These are phyloP conservation scores for Paramecium bursaria DNA, from an alignment of 73 alveolate genomes.

Conservation along the genomic window DNA sequence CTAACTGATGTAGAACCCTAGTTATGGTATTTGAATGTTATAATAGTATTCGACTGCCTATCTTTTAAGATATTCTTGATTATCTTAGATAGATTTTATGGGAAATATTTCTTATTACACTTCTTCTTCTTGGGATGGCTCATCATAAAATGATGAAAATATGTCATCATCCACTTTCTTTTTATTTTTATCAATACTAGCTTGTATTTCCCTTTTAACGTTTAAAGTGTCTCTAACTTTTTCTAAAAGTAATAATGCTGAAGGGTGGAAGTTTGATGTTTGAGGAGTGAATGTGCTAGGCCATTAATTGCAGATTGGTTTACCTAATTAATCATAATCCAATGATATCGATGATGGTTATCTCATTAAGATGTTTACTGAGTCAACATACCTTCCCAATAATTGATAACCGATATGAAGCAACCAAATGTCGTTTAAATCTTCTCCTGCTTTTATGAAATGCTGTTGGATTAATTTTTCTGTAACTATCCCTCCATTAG, in stretches of 20 bases:
- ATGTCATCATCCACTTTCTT: constrained; percentile 47
- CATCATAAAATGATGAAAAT: constrained; percentile 53
- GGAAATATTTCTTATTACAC: background rate
- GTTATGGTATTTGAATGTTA: constrained; percentile 49
- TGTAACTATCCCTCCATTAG: constrained; percentile 29
- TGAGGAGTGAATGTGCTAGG: constrained; percentile 43
- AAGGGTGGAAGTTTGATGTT: constrained; percentile 37
- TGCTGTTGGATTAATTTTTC: constrained; percentile 34
- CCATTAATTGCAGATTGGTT: constrained; percentile 41
- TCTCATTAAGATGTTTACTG: constrained; percentile 30
- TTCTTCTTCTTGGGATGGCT: constrained; percentile 33
- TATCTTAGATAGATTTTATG: background rate
- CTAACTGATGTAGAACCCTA: background rate
- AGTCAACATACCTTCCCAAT: constrained; percentile 43
- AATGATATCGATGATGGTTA: constrained; percentile 17
- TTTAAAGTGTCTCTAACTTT: constrained; percentile 5
- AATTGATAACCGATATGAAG: constrained; percentile 33
- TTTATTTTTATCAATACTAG: constrained; percentile 24
- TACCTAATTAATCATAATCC: constrained; percentile 41
- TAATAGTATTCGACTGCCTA: constrained; percentile 58
- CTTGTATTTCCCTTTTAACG: constrained; percentile 42
- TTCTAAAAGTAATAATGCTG: constrained; percentile 27
- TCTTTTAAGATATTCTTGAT: background rate
- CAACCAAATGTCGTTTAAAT: constrained; percentile 54
- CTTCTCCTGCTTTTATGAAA: constrained; percentile 46